These are phyloP conservation scores for Penicillium cataractarum DNA, from an alignment of 495 filamentous ascomycete species.

Conservation along the genomic window DNA sequence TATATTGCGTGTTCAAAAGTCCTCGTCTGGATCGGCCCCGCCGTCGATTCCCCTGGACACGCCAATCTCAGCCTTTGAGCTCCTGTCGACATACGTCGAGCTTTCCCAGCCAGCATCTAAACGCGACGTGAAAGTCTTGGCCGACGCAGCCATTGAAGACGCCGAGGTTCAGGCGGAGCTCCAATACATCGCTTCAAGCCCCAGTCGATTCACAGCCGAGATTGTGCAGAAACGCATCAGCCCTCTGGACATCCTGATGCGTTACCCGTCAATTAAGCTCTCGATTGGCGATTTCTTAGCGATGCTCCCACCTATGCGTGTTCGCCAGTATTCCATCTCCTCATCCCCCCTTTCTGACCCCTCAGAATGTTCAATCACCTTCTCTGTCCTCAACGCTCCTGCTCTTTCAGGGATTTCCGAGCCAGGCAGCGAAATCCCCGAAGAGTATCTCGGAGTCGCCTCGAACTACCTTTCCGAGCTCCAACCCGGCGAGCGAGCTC, in stretches of 20 bases:
- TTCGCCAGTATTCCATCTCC: constrained; percentile 79
- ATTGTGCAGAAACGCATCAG: constrained; percentile 62
- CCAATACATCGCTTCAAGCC: constrained; percentile 36
- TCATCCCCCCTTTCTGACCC: constrained; percentile 69
- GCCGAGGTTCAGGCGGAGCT: constrained; percentile 35
- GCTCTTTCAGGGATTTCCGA: constrained; percentile 44
- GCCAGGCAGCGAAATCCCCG: constrained; percentile 33
- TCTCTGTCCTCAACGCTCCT: constrained; percentile 62
- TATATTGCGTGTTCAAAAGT: constrained; percentile 47
- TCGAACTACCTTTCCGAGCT: constrained; percentile 63
- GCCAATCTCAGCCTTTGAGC: constrained; percentile 61
- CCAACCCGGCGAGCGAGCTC: constrained; percentile 60
- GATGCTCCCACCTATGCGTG: constrained; percentile 73
- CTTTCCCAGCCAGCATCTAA: constrained; percentile 68
- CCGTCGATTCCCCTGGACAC: constrained; percentile 61
- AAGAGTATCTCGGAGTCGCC: constrained; percentile 59
- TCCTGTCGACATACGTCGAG: constrained; percentile 73
- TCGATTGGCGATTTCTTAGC: constrained; percentile 65
- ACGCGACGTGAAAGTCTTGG: constrained; percentile 52
- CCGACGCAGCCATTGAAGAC: constrained; percentile 39
- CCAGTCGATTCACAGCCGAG: constrained; percentile 51
- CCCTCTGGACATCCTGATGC: constrained; percentile 65
- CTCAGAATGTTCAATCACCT: constrained; percentile 64
- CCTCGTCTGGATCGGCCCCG: constrained; percentile 34
- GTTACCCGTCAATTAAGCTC: constrained; percentile 56